Conservation (phyloP, 2,329 filamentous ascomycete genomes). For the Fusarium udum region DNA sequence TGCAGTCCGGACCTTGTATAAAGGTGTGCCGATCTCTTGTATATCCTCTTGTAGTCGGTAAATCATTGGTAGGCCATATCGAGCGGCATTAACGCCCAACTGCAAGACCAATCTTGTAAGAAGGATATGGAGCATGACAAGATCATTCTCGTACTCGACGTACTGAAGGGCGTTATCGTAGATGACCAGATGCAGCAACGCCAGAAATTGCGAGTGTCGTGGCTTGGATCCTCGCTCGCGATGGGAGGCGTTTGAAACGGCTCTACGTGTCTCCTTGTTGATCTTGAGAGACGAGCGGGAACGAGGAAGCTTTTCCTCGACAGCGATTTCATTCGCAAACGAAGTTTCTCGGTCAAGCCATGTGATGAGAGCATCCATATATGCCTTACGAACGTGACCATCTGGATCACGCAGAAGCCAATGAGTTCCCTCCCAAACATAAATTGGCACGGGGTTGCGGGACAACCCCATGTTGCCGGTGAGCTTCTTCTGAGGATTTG, state of each 20-base stretch:
- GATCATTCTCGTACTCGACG: slow-evolving; percentile 76
- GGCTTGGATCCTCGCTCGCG: slow-evolving; percentile 64
- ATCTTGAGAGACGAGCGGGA: slow-evolving; percentile 56
- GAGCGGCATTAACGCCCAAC: slow-evolving; percentile 83
- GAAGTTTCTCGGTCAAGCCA: slow-evolving; percentile 88
- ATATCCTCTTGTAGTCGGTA: slow-evolving; percentile 89
- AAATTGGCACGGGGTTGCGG: slow-evolving; percentile 78
- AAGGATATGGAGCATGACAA: slow-evolving; percentile 80
- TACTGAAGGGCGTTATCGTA: slow-evolving; percentile 86
- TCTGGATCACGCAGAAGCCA: slow-evolving; percentile 88
- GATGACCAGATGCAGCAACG: slow-evolving; percentile 84
- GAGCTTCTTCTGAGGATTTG: slow-evolving; percentile 73
- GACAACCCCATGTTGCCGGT: slow-evolving; percentile 70
- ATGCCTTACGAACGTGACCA: slow-evolving; percentile 81
- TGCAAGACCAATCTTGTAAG: slow-evolving; percentile 77
- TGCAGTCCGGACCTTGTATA: slow-evolving; percentile 80
- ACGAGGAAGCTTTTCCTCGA: slow-evolving; percentile 62
- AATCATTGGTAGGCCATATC: slow-evolving; percentile 86
- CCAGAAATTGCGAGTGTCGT: slow-evolving; percentile 76
- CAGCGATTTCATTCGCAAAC: slow-evolving; percentile 69
- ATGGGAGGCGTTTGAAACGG: slow-evolving; percentile 72
- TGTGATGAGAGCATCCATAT: slow-evolving; percentile 81
- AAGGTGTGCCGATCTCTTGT: slow-evolving; percentile 68
- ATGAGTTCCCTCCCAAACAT: slow-evolving; percentile 96
- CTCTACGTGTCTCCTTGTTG: slow-evolving; percentile 63